phyloP scores from a whole-genome alignment of 1,139 yeast species.

The Debaryomyces nepalensis region DNA sequence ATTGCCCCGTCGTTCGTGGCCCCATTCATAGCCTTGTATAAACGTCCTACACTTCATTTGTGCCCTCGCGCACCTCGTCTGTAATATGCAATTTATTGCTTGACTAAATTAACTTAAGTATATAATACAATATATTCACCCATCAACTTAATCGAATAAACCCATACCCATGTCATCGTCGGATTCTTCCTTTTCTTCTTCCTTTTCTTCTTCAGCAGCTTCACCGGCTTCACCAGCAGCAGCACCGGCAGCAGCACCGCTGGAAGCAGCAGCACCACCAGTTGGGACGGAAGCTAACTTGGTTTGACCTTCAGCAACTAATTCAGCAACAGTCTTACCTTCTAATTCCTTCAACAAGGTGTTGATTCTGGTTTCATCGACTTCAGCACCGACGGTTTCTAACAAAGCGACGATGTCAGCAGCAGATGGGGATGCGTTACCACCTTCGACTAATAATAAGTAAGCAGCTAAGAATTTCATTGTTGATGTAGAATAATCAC shows the following conservation, averaged over 20 bases:
- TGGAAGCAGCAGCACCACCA: slow-evolving; percentile 79
- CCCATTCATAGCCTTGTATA: too few species aligned
- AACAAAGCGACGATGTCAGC: slow-evolving; percentile 72
- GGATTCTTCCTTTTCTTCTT: slow-evolving; percentile 39
- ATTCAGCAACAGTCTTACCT: slow-evolving; percentile 76
- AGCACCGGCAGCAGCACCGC: slow-evolving; percentile 51
- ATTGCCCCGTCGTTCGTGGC: too few species aligned
- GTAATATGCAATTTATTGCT: slow-evolving; percentile 11
- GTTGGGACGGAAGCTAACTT: slow-evolving; percentile 83
- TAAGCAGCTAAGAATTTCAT: slow-evolving; percentile 92
- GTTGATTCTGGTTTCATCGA: slow-evolving; percentile 73
- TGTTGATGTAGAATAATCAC: slow-evolving; percentile 54
- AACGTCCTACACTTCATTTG: slow-evolving; percentile 4
- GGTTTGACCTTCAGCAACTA: slow-evolving; percentile 79
- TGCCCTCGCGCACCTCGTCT: too few species aligned
- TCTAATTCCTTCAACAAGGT: slow-evolving; percentile 70
- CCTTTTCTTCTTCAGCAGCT: slow-evolving; percentile 44
- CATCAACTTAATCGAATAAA: slow-evolving; percentile 70
- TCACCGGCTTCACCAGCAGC: slow-evolving; percentile 46
- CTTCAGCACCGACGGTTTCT: slow-evolving; percentile 78
- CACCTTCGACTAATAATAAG: slow-evolving; percentile 85
- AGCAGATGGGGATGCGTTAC: slow-evolving; percentile 78
- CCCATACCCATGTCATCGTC: slow-evolving; percentile 89
- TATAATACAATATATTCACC: slow-evolving; percentile 10
- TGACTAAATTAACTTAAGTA: slow-evolving; percentile 11